Percentiles rank a stretch among this genome's conserved stretches.
Conservation (phyloP, 345 rosid genomes). For the Salix viminalis region DNA sequence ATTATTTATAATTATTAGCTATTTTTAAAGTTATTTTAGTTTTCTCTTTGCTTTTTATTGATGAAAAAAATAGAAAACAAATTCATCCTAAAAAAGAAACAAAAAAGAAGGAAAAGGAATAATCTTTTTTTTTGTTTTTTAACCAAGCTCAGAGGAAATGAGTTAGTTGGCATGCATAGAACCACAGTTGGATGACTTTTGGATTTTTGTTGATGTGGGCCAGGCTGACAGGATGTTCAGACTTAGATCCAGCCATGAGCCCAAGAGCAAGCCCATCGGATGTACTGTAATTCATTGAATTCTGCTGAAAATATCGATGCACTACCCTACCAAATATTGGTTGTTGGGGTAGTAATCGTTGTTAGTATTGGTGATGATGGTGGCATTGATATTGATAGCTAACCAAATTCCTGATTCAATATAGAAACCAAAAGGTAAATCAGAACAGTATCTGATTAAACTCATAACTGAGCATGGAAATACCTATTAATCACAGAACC, state of each 20-base stretch:
- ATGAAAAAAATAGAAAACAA: neutral
- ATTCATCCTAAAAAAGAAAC: neutral
- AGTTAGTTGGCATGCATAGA: neutral
- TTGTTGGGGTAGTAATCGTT: neutral
- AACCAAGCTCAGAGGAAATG: neutral
- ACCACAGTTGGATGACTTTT: neutral
- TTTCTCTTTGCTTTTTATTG: neutral
- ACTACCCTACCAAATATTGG: neutral
- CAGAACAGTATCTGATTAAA: no score
- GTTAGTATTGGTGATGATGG: no score
- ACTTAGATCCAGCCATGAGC: neutral
- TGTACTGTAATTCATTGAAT: no score
- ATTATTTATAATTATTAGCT: neutral
- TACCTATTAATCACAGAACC: no score
- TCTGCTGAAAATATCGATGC: no score
- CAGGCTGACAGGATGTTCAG: neutral
- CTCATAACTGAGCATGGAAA: no score
- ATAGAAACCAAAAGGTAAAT: no score
- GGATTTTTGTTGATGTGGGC: no score
- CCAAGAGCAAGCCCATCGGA: no score
- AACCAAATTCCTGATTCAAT: no score
- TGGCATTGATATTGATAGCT: no score
- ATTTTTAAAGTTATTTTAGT: neutral
- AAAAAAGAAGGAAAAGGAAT: neutral
- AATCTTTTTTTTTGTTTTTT: neutral